phyloP scores from a whole-genome alignment of 1,139 yeast species.

The Debaryomyces coudertii region DNA sequence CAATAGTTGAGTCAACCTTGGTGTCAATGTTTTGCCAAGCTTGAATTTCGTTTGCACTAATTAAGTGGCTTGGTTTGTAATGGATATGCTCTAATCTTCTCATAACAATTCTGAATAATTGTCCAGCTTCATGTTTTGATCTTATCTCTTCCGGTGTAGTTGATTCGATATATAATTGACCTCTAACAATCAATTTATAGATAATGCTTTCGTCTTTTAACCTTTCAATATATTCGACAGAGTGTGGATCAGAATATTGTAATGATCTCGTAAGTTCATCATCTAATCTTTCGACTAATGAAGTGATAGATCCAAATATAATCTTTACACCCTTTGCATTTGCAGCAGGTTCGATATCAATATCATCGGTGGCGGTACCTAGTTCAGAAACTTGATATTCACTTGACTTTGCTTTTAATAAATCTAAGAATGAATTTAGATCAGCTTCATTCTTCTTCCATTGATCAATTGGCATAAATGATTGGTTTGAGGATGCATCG shows the following conservation, averaged over 20 bases:
- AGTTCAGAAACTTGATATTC: slow-evolving; percentile 75
- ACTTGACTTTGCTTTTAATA: slow-evolving; percentile 63
- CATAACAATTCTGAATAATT: slow-evolving; percentile 73
- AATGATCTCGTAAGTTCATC: slow-evolving; percentile 91
- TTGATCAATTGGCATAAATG: slow-evolving; percentile 77
- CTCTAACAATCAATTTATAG: slow-evolving; percentile 76
- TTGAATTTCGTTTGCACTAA: slow-evolving; percentile 64
- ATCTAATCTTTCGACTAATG: slow-evolving; percentile 90
- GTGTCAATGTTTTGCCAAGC: slow-evolving; percentile 62
- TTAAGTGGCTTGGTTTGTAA: slow-evolving; percentile 84
- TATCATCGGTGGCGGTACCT: slow-evolving; percentile 76
- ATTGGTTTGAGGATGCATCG: slow-evolving; percentile 69
- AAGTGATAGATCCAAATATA: slow-evolving; percentile 81
- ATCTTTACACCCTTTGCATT: slow-evolving; percentile 67
- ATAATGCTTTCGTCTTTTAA: slow-evolving; percentile 83
- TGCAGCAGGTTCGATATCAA: slow-evolving; percentile 75
- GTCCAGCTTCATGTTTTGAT: slow-evolving; percentile 50
- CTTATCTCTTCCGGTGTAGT: slow-evolving; percentile 52
- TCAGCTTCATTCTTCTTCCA: slow-evolving; percentile 78
- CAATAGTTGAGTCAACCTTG: slow-evolving; percentile 33
- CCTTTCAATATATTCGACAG: slow-evolving; percentile 90
- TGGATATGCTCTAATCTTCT: slow-evolving; percentile 92
- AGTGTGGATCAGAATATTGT: slow-evolving; percentile 90
- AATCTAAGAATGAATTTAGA: slow-evolving; percentile 60
- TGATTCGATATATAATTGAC: slow-evolving; percentile 82